Evolutionary conservation across 2,329 filamentous ascomycete genomes (phyloP), one percentile per base, ranked within the genome.

Genomic region (Fusarium pininemorale): DNA sequence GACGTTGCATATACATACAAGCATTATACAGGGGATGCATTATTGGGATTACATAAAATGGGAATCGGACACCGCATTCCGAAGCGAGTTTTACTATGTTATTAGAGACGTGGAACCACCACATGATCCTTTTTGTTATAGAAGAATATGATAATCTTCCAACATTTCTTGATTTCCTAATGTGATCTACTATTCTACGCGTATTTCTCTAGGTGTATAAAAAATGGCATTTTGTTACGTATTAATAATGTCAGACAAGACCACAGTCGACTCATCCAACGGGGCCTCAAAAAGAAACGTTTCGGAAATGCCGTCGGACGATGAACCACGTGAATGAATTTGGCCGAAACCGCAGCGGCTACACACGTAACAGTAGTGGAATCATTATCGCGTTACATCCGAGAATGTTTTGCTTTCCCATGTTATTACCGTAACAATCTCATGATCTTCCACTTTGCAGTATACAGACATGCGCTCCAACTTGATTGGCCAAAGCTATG

Each of bases 31-130:
- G 45, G 41, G 59, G 67, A 15, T 41, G 37, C 47, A 61, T 50
- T 63, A 63, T 63, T 45, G 47, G 72, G 63, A 59, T 48, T 64
- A 56, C 42, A 71, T 22, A 67, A 74, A 69, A 74, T 22, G 38
- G 60, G 56, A 56, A 58, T 39, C 45, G 55, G 63, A 47, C 42
- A 68, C n/a, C 55, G 44, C 47, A 72, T 54, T 65, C 58, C 55
- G 38, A 71, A 73, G 64, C 69, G 44, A 57, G n/a, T 58, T 69
- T 65, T 69, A 72, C 58, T 54, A 69, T 74, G 59, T 69, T 59
- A 24, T 69, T 59, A 24, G 50, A 69, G 61, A 70, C 30, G 48
- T 55, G 72, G 72, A 35, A 59, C 28, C 30, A 55, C 53, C 41
- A 48, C 48, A 47, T 26, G n/a, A 50, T 32, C 32, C 45, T 69